A percentile compares a stretch with the other conserved stretches of the same genome.
phyloP scores from a whole-genome alignment of 192 early-diverging fungal species.

The Podila clonocystis region DNA sequence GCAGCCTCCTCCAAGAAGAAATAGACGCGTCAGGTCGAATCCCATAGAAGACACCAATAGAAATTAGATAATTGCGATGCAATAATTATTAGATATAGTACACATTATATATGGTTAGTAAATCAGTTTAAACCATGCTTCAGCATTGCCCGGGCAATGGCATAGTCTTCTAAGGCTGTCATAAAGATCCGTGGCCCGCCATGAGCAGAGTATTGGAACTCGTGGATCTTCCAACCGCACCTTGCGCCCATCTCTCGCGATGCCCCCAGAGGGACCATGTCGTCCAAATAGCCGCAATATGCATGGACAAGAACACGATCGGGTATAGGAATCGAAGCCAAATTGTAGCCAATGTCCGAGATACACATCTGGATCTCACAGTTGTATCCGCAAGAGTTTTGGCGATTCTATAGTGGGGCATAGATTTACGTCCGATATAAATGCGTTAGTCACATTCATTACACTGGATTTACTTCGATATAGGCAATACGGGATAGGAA shows the following conservation, averaged over 20 bases:
- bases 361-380: conserved; percentile 49
- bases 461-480: no score
- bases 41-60: neutral
- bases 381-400: conserved; percentile 47
- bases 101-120: neutral
- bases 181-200: conserved; percentile 43
- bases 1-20: conserved; percentile 26
- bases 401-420: conserved; percentile 24
- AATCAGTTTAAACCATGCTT: neutral
- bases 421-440: neutral
- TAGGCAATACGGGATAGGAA: no score
- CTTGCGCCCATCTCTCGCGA: conserved; percentile 26
- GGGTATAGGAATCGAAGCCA: conserved; percentile 13
- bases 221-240: conserved; percentile 38
- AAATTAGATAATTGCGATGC: neutral
- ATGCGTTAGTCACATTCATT: neutral
- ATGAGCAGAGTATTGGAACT: conserved; percentile 43
- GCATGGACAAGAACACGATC: conserved; percentile 21
- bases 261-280: conserved; percentile 36
- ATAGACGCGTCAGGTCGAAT: neutral
- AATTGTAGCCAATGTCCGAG: conserved; percentile 35
- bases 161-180: conserved; percentile 48
- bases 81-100: neutral
- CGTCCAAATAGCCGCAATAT: conserved; percentile 34
- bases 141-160: conserved; percentile 4